A percentile compares a stretch with the other conserved stretches of the same genome.
phyloP scores from a whole-genome alignment of 345 rosid species.

The Bruguiera sexangula region DNA sequence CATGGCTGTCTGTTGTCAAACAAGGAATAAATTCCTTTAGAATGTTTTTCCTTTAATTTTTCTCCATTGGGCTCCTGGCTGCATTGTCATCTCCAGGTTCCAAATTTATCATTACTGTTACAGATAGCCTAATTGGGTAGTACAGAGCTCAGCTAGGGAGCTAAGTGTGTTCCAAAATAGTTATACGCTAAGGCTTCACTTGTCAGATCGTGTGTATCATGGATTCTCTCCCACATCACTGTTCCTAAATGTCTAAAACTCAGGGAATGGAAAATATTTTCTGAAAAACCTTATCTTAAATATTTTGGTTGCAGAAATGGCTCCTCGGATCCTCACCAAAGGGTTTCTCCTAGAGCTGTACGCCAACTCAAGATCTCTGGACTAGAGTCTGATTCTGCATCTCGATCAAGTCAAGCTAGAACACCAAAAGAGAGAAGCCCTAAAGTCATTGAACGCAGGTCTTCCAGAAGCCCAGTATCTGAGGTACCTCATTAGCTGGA shows the following conservation, averaged over 20 bases:
- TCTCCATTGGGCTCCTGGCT: neutral
- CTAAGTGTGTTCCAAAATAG: neutral
- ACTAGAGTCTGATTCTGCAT: constrained; percentile 43
- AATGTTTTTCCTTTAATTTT: neutral
- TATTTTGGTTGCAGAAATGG: constrained; percentile 39
- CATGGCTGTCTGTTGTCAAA: neutral
- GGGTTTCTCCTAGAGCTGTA: constrained; percentile 61
- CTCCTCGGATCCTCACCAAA: constrained; percentile 56
- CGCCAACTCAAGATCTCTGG: constrained; percentile 52
- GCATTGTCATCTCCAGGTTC: neutral
- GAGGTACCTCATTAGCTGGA: constrained; percentile 49
- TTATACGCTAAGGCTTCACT: neutral
- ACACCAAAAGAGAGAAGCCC: constrained; percentile 67
- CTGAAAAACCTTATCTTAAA: neutral
- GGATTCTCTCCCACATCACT: neutral
- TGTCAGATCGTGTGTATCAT: neutral
- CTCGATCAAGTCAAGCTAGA: constrained; percentile 48
- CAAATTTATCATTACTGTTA: neutral
- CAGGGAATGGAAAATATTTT: neutral
- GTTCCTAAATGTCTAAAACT: constrained; percentile 1
- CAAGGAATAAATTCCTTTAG: neutral
- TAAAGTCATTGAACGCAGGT: constrained; percentile 63
- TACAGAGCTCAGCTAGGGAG: neutral
- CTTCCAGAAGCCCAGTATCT: constrained; percentile 59
- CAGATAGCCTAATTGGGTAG: neutral